phyloP scores from a whole-genome alignment of 371 early-diverging fungal species.

The Syncephalastrum monosporum region DNA sequence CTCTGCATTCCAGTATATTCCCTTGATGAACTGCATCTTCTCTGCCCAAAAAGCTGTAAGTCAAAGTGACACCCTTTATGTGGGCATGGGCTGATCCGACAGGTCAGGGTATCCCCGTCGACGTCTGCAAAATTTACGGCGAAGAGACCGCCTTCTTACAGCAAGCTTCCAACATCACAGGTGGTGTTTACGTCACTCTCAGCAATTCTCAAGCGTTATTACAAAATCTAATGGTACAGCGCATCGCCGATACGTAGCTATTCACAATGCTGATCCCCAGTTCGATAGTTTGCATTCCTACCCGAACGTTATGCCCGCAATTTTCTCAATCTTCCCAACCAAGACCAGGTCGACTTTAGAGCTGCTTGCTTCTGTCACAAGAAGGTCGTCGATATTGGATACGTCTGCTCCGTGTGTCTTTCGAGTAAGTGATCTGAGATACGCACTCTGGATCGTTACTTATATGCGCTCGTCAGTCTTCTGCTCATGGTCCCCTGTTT shows the following conservation, averaged over 20 bases:
- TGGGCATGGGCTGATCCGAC: neutral
- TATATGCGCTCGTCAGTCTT: constrained; percentile 49
- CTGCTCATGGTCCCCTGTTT: constrained; percentile 70
- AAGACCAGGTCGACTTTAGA: constrained; percentile 87
- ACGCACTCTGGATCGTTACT: neutral
- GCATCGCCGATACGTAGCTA: neutral
- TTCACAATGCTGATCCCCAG: neutral
- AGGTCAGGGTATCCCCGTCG: constrained; percentile 74
- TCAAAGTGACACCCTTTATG: neutral
- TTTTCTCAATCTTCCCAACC: constrained; percentile 69
- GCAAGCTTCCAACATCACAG: constrained; percentile 90
- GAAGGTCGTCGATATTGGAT: constrained; percentile 86
- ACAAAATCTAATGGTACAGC: constrained; percentile 79
- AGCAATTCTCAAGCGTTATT: constrained; percentile 68
- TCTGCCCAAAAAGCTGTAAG: constrained; percentile 88
- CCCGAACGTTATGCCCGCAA: constrained; percentile 77
- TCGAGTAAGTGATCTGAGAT: constrained; percentile 68
- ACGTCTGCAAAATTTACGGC: constrained; percentile 83
- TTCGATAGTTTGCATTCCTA: constrained; percentile 72
- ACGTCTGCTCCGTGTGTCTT: constrained; percentile 94
- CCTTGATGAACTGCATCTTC: constrained; percentile 96
- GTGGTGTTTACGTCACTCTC: constrained; percentile 77
- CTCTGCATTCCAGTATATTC: constrained; percentile 85
- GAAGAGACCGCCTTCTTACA: constrained; percentile 86
- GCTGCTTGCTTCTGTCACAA: constrained; percentile 98